These are phyloP conservation scores for Leccinum pseudoinsigne DNA, from an alignment of 1,284 basidiomycete genomes.

Conservation along the genomic window DNA sequence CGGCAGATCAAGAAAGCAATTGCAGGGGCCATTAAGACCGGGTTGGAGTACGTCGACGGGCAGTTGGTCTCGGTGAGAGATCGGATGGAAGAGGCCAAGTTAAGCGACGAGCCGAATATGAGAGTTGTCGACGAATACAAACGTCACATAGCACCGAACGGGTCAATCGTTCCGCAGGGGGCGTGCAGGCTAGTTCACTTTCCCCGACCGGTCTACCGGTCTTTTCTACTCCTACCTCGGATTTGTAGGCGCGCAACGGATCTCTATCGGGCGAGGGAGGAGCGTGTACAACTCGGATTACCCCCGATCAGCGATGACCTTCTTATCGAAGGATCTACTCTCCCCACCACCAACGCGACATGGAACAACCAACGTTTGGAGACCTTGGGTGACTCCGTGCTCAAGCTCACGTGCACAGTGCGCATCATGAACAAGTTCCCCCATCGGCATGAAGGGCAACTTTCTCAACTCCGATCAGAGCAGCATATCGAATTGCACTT, in stretches of 20 bases:
- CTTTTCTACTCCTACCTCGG: slow-evolving; percentile 60
- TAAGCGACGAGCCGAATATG: slow-evolving; percentile 44
- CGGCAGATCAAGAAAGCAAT: slow-evolving; percentile 88
- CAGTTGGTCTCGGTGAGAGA: slow-evolving; percentile 83
- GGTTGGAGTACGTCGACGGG: slow-evolving; percentile 83
- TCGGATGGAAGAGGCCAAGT: slow-evolving; percentile 70
- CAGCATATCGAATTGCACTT: slow-evolving; percentile 66
- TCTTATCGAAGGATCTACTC: slow-evolving; percentile 70
- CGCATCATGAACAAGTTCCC: slow-evolving; percentile 76
- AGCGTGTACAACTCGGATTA: slow-evolving; percentile 52
- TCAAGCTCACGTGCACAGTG: slow-evolving; percentile 75
- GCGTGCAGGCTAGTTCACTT: slow-evolving; percentile 54
- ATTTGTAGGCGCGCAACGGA: slow-evolving; percentile 68
- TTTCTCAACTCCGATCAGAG: slow-evolving; percentile 60
- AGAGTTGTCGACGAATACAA: slow-evolving; percentile 15
- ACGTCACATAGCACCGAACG: slow-evolving; percentile 29
- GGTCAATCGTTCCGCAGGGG: slow-evolving; percentile 50
- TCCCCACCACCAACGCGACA: slow-evolving; percentile 59
- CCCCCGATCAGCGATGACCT: slow-evolving; percentile 57
- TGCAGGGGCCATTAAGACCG: slow-evolving; percentile 73
- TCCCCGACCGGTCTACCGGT: slow-evolving; percentile 44
- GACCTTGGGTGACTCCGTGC: slow-evolving; percentile 80
- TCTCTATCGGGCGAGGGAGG: slow-evolving; percentile 56
- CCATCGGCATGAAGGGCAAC: slow-evolving; percentile 78
- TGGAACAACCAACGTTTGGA: slow-evolving; percentile 84